These are phyloP conservation scores for Podospora didyma DNA, from an alignment of 495 filamentous ascomycete genomes.

Conservation along the genomic window DNA sequence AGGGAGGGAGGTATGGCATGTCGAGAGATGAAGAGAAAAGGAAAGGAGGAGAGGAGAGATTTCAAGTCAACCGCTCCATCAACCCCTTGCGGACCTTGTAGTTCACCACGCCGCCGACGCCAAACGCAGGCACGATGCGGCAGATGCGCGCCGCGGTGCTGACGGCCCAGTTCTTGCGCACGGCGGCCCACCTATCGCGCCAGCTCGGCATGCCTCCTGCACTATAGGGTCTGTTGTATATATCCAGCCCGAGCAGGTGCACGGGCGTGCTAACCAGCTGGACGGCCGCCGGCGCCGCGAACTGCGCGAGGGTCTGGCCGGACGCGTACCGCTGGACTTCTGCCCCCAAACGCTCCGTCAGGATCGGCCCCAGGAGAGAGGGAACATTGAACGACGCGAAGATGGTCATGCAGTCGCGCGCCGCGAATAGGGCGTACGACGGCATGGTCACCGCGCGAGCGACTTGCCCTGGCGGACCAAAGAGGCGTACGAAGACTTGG, in stretches of 20 bases:
- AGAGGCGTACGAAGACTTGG: slow-evolving; percentile 76
- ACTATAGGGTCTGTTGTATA: slow-evolving; percentile 67
- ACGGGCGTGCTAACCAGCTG: slow-evolving; percentile 82
- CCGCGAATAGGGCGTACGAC: slow-evolving; percentile 75
- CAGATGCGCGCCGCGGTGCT: slow-evolving; percentile 79
- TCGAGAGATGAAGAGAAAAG: too few relatives aligned
- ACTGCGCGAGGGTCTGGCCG: slow-evolving; percentile 67
- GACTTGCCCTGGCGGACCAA: slow-evolving; percentile 54
- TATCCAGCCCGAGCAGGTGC: slow-evolving; percentile 82
- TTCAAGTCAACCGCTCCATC: slow-evolving; percentile 36
- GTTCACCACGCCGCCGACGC: slow-evolving; percentile 88
- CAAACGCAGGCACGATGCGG: slow-evolving; percentile 92
- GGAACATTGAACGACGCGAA: slow-evolving; percentile 94
- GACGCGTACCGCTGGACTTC: slow-evolving; percentile 34
- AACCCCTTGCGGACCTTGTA: slow-evolving; percentile 58
- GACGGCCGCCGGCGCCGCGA: slow-evolving; percentile 72
- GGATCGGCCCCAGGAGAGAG: slow-evolving; percentile 64
- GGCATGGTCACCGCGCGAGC: slow-evolving; percentile 54
- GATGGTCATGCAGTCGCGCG: slow-evolving; percentile 85
- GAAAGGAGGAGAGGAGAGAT: too few relatives aligned
- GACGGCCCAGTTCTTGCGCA: slow-evolving; percentile 71
- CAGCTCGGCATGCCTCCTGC: slow-evolving; percentile 35
- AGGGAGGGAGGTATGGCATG: too few relatives aligned
- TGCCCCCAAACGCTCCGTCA: slow-evolving; percentile 50
- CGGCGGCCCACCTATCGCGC: slow-evolving; percentile 57